Evolutionary conservation across 148 eudicot species (phyloP).

Genomic region (Pouteria glomerata): DNA sequence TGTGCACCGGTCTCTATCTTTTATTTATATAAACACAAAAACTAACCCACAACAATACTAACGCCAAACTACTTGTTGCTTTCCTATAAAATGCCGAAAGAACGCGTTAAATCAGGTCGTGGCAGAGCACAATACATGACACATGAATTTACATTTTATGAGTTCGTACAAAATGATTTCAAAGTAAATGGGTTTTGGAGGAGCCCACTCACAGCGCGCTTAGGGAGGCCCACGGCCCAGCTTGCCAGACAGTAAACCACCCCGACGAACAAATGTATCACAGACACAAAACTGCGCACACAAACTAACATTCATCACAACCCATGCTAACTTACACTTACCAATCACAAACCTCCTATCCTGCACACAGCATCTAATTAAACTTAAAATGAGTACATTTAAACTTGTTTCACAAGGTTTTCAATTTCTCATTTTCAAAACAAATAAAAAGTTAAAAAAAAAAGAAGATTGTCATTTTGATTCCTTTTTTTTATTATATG

Average conservation of each 20-base stretch:
- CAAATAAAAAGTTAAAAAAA: no score
- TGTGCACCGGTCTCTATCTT: no score
- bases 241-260: conserved; percentile 79
- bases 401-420: no score
- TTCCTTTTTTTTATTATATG: no score
- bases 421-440: no score
- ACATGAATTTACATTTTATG: background rate
- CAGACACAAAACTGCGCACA: conserved; percentile 81
- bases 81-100: background rate
- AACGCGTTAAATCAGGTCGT: background rate
- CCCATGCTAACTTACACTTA: background rate
- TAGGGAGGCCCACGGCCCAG: conserved; percentile 99
- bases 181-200: background rate
- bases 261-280: conserved; percentile 82
- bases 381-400: background rate
- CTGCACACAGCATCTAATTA: background rate
- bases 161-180: background rate
- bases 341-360: background rate
- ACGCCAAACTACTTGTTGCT: no score
- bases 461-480: no score
- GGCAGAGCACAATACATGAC: background rate
- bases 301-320: conserved; percentile 13
- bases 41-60: no score
- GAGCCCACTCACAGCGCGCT: conserved; percentile 82
- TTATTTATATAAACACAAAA: no score